phyloP scores from a whole-genome alignment of 192 early-diverging fungal species.

The Umbelopsis sp. region DNA sequence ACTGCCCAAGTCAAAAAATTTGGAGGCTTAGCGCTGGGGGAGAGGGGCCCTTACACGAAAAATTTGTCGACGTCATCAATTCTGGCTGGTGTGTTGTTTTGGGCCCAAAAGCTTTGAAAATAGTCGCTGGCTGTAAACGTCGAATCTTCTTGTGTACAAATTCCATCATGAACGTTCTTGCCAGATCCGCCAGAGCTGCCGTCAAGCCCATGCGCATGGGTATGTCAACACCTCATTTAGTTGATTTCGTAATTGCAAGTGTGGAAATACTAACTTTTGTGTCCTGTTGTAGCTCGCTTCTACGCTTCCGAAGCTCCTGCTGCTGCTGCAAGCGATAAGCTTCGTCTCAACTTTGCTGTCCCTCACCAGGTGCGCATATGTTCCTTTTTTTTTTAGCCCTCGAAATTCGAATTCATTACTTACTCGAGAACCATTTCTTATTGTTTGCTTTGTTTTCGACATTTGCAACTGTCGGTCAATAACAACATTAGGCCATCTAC shows the following conservation, averaged over 20 bases:
- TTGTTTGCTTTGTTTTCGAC: neutral
- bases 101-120: slow-evolving; percentile 1
- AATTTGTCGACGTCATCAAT: slow-evolving; percentile 10
- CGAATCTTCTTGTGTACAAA: slow-evolving; percentile 22
- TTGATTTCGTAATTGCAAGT: slow-evolving; percentile 3
- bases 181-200: slow-evolving; percentile 45
- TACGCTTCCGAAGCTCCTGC: slow-evolving; percentile 84
- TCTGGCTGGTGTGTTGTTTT: neutral
- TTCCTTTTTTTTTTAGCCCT: neutral
- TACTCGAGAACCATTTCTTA: neutral
- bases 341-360: slow-evolving; percentile 86
- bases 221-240: slow-evolving; percentile 29
- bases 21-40: slow-evolving; percentile 19
- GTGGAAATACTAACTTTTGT: neutral
- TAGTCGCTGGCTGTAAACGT: neutral
- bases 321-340: slow-evolving; percentile 63
- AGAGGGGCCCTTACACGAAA: neutral
- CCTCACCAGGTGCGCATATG: slow-evolving; percentile 78
- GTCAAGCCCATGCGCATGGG: slow-evolving; percentile 52
- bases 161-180: slow-evolving; percentile 54
- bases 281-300: slow-evolving; percentile 55
- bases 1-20: slow-evolving; percentile 21
- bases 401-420: slow-evolving; percentile 4
- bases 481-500: slow-evolving; percentile 62
- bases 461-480: neutral